Conservation (phyloP, 345 rosid genomes). For the Camelina sativa region DNA sequence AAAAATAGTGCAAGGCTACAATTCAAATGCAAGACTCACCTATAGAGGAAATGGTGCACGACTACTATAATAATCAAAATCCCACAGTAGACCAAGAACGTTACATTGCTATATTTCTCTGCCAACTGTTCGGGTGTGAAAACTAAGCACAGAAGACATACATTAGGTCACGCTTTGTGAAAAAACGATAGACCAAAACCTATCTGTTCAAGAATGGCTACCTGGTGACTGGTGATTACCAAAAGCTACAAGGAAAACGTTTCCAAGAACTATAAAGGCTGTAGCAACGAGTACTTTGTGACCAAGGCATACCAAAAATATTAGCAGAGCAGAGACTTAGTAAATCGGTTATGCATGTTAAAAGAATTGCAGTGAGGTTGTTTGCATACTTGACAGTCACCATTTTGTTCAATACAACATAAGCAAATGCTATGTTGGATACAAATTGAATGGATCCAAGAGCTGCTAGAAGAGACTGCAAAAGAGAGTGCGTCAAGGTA, state of each 20-base stretch:
- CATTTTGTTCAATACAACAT: constrained; percentile 86
- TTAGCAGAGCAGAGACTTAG: background rate
- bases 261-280: constrained; percentile 93
- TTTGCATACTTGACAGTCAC: constrained; percentile 89
- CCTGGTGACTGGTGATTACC: constrained; percentile 99
- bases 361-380: constrained; percentile 17
- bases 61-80: constrained; percentile 70
- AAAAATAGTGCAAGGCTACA: background rate
- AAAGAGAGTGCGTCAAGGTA: constrained; percentile 29
- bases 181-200: constrained; percentile 12
- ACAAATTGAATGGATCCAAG: constrained; percentile 96
- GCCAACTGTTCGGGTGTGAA: constrained; percentile 96
- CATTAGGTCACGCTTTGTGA: constrained; percentile 14
- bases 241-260: constrained; percentile 91
- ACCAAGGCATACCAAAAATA: constrained; percentile 31
- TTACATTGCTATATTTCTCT: constrained; percentile 85
- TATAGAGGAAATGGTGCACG: constrained; percentile 73
- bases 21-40: constrained; percentile 50
- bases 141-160: constrained; percentile 54
- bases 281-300: constrained; percentile 90
- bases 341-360: background rate
- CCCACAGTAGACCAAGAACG: constrained; percentile 86
- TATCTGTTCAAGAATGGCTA: constrained; percentile 36
- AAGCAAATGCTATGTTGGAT: constrained; percentile 96
- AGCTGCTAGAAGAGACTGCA: constrained; percentile 99